These are phyloP conservation scores for Xerocomellus intermedius DNA, from an alignment of 768 basidiomycete genomes.

Conservation along the genomic window DNA sequence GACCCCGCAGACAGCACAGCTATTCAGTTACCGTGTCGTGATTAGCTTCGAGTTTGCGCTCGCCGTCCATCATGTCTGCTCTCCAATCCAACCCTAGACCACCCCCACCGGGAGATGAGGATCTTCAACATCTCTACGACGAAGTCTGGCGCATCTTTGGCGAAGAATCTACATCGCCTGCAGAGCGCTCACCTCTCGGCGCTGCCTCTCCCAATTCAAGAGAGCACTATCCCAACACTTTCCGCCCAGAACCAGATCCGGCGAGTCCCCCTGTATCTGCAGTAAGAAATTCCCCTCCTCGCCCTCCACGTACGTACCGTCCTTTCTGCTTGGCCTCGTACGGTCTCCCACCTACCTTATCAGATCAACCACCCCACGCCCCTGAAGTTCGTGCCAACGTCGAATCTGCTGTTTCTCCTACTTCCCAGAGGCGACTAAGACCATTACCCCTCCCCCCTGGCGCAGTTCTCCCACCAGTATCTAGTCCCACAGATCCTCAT, in stretches of 20 bases:
- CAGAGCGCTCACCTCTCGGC: slow-evolving; percentile 25
- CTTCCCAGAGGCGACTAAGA: slow-evolving; percentile 27
- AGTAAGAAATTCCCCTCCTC: slow-evolving; percentile 20
- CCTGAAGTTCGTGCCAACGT: slow-evolving; percentile 21
- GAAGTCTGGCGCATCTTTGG: slow-evolving; percentile 71
- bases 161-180: slow-evolving; percentile 41
- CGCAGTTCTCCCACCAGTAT: slow-evolving; percentile 4
- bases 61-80: slow-evolving; percentile 33
- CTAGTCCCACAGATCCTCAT: slow-evolving; percentile 20
- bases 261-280: slow-evolving; percentile 8
- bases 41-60: not conserved
- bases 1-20: not conserved
- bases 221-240: slow-evolving; percentile 18
- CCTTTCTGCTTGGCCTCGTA: not conserved
- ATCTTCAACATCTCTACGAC: slow-evolving; percentile 71
- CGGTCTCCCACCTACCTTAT: not conserved
- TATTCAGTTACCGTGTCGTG: not conserved
- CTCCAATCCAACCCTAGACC: slow-evolving; percentile 35
- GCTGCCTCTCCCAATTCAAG: slow-evolving; percentile 17
- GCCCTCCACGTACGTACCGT: slow-evolving; percentile 20
- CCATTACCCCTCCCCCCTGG: slow-evolving; percentile 32
- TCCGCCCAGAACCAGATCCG: slow-evolving; percentile 22
- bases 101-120: slow-evolving; percentile 58
- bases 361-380: slow-evolving; percentile 15
- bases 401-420: slow-evolving; percentile 29